Percentiles rank a stretch among this genome's conserved stretches.
Conservation (phyloP, 805 yeast genomes). For the Wilhelminamyces savonicus region DNA sequence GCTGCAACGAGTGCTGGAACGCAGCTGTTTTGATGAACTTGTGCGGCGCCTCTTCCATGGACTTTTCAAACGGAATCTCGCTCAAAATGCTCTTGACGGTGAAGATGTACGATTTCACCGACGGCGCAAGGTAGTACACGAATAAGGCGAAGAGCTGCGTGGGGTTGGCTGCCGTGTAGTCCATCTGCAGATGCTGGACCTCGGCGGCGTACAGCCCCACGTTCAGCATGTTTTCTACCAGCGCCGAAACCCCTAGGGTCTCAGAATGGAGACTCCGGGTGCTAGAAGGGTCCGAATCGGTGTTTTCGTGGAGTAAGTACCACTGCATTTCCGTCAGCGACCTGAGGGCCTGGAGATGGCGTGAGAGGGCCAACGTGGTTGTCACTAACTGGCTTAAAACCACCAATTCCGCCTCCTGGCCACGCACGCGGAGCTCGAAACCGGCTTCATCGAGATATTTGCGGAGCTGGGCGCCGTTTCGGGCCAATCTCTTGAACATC, state of each 20-base stretch:
- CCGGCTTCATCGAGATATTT: constrained; percentile 49
- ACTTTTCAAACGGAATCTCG: constrained; percentile 50
- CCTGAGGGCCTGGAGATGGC: constrained; percentile 60
- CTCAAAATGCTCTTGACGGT: constrained; percentile 57
- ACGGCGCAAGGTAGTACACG: constrained; percentile 65
- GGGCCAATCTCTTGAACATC: constrained; percentile 32
- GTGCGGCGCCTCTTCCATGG: constrained; percentile 12
- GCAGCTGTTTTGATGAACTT: constrained; percentile 36
- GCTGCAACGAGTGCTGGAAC: constrained; percentile 39
- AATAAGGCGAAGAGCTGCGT: constrained; percentile 58
- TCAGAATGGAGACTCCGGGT: too few relatives aligned
- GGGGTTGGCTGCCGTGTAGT: constrained; percentile 20
- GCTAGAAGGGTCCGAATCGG: background rate
- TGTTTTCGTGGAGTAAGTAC: constrained; percentile 37
- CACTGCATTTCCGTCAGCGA: constrained; percentile 66
- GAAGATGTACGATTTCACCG: constrained; percentile 57
- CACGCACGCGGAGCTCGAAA: constrained; percentile 51
- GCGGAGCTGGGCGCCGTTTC: constrained; percentile 32
- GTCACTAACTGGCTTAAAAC: constrained; percentile 41
- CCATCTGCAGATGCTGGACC: constrained; percentile 11
- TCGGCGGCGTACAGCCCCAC: too few relatives aligned
- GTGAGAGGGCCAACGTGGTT: constrained; percentile 45
- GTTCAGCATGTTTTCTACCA: constrained; percentile 23
- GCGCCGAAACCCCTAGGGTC: constrained; percentile 13
- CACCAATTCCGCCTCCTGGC: constrained; percentile 49